These are phyloP conservation scores for Ceratocystis smalleyi DNA, from an alignment of 2,329 filamentous ascomycete species.

Conservation along the genomic window DNA sequence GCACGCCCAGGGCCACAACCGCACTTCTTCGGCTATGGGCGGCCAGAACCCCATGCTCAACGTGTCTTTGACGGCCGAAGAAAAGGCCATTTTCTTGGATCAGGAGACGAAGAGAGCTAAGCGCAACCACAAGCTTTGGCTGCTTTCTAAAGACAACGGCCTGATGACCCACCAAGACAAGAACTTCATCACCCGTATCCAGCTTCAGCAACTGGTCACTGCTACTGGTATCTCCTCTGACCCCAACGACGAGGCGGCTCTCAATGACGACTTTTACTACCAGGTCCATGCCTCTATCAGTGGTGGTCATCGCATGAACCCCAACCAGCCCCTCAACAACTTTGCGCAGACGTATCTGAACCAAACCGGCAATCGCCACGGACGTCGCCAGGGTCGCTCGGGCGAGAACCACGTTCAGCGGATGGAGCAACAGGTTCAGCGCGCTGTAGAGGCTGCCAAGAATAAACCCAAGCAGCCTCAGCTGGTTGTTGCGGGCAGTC, in stretches of 20 bases:
- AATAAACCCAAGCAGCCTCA: constrained; percentile 96
- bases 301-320: constrained; percentile 75
- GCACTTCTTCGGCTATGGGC: not conserved
- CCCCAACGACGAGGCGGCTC: constrained; percentile 59
- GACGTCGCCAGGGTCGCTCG: constrained; percentile 60
- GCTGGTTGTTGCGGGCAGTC: constrained; percentile 83
- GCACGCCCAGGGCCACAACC: constrained; percentile 20
- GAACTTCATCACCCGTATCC: constrained; percentile 96
- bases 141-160: constrained; percentile 84
- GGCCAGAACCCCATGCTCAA: constrained; percentile 21
- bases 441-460: constrained; percentile 92
- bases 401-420: constrained; percentile 96
- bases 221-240: constrained; percentile 80
- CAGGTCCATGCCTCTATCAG: constrained; percentile 93
- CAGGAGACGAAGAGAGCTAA: constrained; percentile 93
- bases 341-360: constrained; percentile 97
- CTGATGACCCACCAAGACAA: constrained; percentile 99
- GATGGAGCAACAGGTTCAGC: constrained; percentile 98
- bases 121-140: constrained; percentile 93
- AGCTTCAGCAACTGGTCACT: constrained; percentile 86
- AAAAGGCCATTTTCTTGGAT: constrained; percentile 67
- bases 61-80: constrained; percentile 62
- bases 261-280: constrained; percentile 95
- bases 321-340: constrained; percentile 82
- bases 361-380: constrained; percentile 74